Evolutionary conservation across 495 filamentous ascomycete genomes (phyloP).

Genomic region (Xylona heveae): DNA sequence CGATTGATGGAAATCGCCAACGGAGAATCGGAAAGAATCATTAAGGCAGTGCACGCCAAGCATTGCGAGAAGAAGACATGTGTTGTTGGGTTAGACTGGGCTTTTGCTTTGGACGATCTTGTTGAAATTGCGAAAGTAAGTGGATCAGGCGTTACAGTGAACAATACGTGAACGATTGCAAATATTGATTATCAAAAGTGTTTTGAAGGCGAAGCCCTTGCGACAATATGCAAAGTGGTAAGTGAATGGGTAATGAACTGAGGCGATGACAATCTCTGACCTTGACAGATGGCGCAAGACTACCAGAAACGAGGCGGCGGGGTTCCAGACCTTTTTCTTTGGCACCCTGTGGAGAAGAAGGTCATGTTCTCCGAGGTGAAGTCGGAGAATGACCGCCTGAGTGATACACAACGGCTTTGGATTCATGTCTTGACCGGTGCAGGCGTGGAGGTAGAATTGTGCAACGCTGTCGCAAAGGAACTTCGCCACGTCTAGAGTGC

Average conservation of each 20-base stretch:
- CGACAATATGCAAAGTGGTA: constrained; percentile 62
- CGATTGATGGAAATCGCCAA: constrained; percentile 55
- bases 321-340: constrained; percentile 84
- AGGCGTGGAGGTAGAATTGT: constrained; percentile 70
- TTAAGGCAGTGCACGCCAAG: constrained; percentile 40
- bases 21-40: constrained; percentile 18
- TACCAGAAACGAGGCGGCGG: constrained; percentile 72
- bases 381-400: constrained; percentile 85
- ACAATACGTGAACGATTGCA: too few species aligned
- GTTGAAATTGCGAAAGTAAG: constrained; percentile 40
- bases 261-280: background rate
- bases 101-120: constrained; percentile 61
- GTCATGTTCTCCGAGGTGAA: constrained; percentile 85
- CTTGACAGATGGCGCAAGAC: constrained; percentile 51
- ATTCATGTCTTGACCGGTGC: constrained; percentile 78
- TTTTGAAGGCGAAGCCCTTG: constrained; percentile 61
- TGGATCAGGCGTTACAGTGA: too few species aligned
- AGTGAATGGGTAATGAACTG: background rate
- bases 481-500: constrained; percentile 11
- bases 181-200: constrained; percentile 17
- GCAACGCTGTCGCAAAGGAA: constrained; percentile 67
- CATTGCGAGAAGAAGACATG: constrained; percentile 53
- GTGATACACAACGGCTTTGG: constrained; percentile 92
- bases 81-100: constrained; percentile 80
- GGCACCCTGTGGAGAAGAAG: constrained; percentile 34